These are phyloP conservation scores for Verbena officinalis DNA, from an alignment of 257 asterid genomes.

Conservation along the genomic window DNA sequence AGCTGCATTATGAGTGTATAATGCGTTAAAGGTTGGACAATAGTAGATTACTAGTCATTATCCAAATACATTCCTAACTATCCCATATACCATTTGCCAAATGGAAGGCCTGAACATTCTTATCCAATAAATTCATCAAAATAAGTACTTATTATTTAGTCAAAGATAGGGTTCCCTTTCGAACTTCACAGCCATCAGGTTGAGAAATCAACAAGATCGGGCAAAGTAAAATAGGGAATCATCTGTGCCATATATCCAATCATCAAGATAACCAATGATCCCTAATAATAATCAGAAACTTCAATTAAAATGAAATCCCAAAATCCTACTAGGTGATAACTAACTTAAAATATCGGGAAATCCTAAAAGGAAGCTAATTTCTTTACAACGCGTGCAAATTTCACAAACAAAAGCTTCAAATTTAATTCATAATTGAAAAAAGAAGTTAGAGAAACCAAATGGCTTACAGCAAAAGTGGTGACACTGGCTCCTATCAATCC, in stretches of 20 bases:
- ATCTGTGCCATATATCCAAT: not conserved
- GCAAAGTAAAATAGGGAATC: not conserved
- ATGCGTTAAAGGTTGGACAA: not conserved
- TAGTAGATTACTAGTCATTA: not conserved
- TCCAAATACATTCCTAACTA: not conserved
- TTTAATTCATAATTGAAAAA: not conserved
- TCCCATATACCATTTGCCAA: not conserved
- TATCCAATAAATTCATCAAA: not conserved
- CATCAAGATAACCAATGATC: not conserved
- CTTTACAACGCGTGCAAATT: conserved; percentile 7
- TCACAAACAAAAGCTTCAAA: not conserved
- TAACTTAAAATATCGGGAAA: not conserved
- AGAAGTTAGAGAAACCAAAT: not conserved
- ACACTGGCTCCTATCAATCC: conserved; percentile 85
- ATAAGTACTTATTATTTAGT: not conserved
- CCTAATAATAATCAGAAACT: not conserved
- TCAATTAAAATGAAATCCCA: conserved; percentile 15
- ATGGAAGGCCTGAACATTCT: not conserved
- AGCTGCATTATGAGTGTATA: no score
- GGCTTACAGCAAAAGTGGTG: conserved; percentile 73
- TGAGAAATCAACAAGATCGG: not conserved
- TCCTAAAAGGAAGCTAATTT: not conserved
- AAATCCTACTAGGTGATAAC: conserved; percentile 8
- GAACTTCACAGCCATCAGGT: not conserved
- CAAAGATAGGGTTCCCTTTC: conserved; percentile 6